Evolutionary conservation across 108 stramenopile species (phyloP).

Genomic region (Epithemia pelagica): DNA sequence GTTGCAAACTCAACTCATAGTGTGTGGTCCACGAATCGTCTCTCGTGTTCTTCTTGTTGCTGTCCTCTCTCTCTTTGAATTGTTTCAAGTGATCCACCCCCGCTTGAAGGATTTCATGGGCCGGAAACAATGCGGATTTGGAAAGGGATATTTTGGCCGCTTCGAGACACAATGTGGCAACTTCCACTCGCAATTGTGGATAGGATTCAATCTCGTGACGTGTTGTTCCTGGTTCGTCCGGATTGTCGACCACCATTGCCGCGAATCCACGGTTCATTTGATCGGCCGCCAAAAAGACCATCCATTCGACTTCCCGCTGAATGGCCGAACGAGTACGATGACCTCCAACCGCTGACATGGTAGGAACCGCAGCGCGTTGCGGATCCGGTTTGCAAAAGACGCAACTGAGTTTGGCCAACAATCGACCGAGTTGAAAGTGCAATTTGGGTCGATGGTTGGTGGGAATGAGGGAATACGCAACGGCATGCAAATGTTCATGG

Average conservation of each 20-base stretch:
- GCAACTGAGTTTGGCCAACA: no score
- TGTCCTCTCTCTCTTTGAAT: no score
- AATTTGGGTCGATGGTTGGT: no score
- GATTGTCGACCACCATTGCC: constrained; percentile 3
- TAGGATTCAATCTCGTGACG: neutral
- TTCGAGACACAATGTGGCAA: constrained; percentile 13
- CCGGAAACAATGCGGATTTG: constrained; percentile 29
- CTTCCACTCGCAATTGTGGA: no score
- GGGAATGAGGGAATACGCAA: no score
- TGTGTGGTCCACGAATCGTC: constrained; percentile 11
- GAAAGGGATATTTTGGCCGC: constrained; percentile 27
- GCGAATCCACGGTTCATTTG: constrained; percentile 21
- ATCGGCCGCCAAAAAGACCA: constrained; percentile 32
- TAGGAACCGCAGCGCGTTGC: no score
- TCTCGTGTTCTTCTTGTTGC: no score
- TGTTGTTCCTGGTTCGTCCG: neutral
- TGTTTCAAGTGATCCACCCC: constrained; percentile 14
- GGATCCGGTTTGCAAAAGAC: no score
- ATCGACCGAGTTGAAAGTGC: no score
- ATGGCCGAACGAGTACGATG: no score
- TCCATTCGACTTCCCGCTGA: constrained; percentile 26
- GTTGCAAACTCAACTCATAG: constrained; percentile 27
- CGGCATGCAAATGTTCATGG: no score
- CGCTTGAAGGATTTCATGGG: constrained; percentile 20
- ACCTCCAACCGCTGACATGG: no score